A percentile compares a stretch with the other conserved stretches of the same genome.
These are phyloP conservation scores for Phytophthora macrochlamydospora DNA, from an alignment of 352 stramenopile species.

Conservation along the genomic window DNA sequence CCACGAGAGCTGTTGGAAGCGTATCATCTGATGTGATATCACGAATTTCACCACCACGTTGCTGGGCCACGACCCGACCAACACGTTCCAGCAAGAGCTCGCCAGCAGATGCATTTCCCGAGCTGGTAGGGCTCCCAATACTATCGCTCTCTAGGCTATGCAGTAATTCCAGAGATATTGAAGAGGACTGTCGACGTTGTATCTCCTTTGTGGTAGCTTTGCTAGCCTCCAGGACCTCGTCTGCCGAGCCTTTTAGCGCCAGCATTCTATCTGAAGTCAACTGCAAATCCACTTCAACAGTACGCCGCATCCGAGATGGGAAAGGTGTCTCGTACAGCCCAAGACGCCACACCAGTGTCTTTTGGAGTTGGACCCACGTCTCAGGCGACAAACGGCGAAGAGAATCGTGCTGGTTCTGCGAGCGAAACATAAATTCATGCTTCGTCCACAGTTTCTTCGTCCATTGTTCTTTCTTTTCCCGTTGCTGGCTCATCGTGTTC, in stretches of 20 bases:
- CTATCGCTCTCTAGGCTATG: constrained; percentile 43
- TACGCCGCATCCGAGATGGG: constrained; percentile 61
- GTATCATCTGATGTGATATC: constrained; percentile 74
- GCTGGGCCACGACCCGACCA: constrained; percentile 69
- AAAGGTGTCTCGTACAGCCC: constrained; percentile 70
- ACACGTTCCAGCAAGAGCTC: constrained; percentile 69
- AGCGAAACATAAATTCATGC: constrained; percentile 73
- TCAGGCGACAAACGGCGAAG: constrained; percentile 34
- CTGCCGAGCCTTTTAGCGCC: constrained; percentile 1
- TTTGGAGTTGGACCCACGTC: constrained; percentile 33
- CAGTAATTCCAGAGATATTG: constrained; percentile 43
- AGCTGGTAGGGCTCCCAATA: constrained; percentile 24
- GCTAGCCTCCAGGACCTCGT: constrained; percentile 1
- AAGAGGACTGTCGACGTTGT: constrained; percentile 18
- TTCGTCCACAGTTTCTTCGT: constrained; percentile 61
- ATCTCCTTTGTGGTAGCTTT: not conserved
- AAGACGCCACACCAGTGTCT: constrained; percentile 51
- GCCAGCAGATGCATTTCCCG: constrained; percentile 25
- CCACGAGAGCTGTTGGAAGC: constrained; percentile 20
- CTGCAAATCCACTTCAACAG: constrained; percentile 56
- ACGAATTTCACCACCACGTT: constrained; percentile 77
- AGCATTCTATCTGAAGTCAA: constrained; percentile 28
- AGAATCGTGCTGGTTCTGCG: constrained; percentile 58
- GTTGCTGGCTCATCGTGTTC: constrained; percentile 20
- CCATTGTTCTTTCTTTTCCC: constrained; percentile 48